Evolutionary conservation across 805 yeast species (phyloP), one percentile per base, ranked within the genome.

Genomic region (Suhomyces kilbournensis): DNA sequence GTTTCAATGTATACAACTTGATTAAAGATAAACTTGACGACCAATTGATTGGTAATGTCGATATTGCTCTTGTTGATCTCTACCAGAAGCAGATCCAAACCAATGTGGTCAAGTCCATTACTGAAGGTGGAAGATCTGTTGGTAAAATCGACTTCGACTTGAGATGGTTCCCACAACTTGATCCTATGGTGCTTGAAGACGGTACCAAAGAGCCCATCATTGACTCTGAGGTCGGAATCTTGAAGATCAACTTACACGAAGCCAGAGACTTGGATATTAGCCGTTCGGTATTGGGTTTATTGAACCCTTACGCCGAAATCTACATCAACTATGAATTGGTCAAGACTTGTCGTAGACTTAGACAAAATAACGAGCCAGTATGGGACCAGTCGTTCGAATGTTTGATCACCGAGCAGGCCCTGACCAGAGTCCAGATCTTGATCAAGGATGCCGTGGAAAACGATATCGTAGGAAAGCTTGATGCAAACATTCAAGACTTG

Each of bases 171-270:
- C 82, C 84, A 19, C 73, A 77, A 17, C 60, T 79, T 49, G 70
- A 71, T 46, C 78, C 81, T 25, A 64, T 70, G 46, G 67, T 64
- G 8, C 69, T 78, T 59, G 78, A 71, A 23, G 83, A 80, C 58
- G 85, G 84, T 38, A 67, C 77, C 3, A 76, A 72, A 56, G 79
- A 75, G 55, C 72, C 72, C 22, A 69, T 75, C 32, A 80, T 81
- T 9, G 86, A 83, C 49, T 68, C 84, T n/a, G 90, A 86, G 60
- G 82, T 83, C 48, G 96, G 94, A 74, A 83, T 88, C 53, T 71
- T 86, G 68, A 87, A 85, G 60, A 60, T 88, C 39, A 76, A 77
- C 9, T 67, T 88, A 47, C 84, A 85, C 54, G 80, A 80, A 54
- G 90, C 88, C 20, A 76, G 74, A 48, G 75, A 79, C 46, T 74